Percentiles rank a stretch among this genome's conserved stretches.
These are phyloP conservation scores for Aegilops tauschii DNA, from an alignment of 176 grass and related monocot genomes.

Conservation along the genomic window DNA sequence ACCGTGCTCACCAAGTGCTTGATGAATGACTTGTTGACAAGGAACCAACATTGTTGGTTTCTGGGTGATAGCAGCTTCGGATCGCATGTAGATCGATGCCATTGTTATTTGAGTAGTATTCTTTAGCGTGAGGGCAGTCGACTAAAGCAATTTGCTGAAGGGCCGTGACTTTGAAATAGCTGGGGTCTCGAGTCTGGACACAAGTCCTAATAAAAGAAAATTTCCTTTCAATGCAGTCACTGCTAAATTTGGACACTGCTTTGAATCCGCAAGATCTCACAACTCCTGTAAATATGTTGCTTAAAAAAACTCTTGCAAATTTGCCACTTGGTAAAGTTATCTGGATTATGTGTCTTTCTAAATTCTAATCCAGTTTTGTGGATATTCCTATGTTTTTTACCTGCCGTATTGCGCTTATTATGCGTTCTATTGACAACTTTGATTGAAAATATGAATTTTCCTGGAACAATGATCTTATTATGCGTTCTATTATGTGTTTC, in stretches of 20 bases:
- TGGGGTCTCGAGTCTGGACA: background rate
- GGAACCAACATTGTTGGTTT: background rate
- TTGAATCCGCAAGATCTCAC: too few species aligned
- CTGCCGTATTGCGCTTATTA: background rate
- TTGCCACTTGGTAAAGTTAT: too few species aligned
- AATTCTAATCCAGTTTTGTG: slow-evolving; percentile 2
- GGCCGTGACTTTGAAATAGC: background rate
- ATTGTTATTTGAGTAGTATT: background rate
- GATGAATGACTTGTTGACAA: background rate
- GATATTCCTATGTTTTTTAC: background rate
- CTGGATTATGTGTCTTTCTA: too few species aligned
- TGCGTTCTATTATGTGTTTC: background rate
- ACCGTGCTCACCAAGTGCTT: slow-evolving; percentile 9
- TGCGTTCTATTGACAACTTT: too few species aligned
- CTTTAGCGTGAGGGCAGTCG: background rate
- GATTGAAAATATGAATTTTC: too few species aligned
- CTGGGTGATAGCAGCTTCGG: background rate
- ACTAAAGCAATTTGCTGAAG: background rate
- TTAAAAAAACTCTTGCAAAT: too few species aligned
- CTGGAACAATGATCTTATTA: too few species aligned
- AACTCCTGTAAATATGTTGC: too few species aligned
- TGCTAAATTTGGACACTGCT: too few species aligned
- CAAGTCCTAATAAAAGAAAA: too few species aligned
- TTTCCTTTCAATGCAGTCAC: too few species aligned
- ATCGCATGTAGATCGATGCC: background rate